phyloP scores from a whole-genome alignment of 768 basidiomycete genomes.

The Mrakia gelida region DNA sequence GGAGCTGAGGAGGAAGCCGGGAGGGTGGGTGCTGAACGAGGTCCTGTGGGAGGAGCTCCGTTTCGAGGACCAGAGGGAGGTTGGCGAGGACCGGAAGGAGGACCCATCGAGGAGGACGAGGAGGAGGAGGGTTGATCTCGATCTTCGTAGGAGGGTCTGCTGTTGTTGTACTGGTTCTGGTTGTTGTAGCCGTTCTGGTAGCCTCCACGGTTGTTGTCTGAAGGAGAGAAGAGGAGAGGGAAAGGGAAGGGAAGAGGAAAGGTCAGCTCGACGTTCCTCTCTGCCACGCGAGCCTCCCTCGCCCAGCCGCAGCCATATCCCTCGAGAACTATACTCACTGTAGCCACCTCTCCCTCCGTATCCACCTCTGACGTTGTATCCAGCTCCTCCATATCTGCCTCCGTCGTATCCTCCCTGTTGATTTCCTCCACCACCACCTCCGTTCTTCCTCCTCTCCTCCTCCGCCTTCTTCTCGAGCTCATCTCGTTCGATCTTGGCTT shows the following conservation, averaged over 20 bases:
- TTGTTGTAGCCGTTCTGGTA: neutral
- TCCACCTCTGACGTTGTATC: slow-evolving; percentile 17
- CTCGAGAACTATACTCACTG: no score
- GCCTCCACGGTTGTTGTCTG: slow-evolving; percentile 5
- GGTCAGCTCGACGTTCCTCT: slow-evolving; percentile 4
- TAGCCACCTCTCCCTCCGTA: slow-evolving; percentile 25
- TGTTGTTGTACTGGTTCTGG: neutral
- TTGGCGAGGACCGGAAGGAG: slow-evolving; percentile 7
- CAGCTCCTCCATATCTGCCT: slow-evolving; percentile 10
- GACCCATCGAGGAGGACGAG: slow-evolving; percentile 20
- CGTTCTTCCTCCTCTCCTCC: slow-evolving; percentile 50
- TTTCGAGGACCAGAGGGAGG: slow-evolving; percentile 14
- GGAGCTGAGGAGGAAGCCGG: slow-evolving; percentile 42
- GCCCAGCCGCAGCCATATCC: no score
- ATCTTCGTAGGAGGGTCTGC: slow-evolving; percentile 12
- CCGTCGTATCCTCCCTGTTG: neutral
- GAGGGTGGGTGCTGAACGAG: slow-evolving; percentile 52
- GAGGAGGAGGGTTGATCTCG: neutral
- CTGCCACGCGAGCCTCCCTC: neutral
- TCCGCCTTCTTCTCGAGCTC: slow-evolving; percentile 71
- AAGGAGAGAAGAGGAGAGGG: neutral
- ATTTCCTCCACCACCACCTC: neutral
- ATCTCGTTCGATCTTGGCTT: slow-evolving; percentile 59
- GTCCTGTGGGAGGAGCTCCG: slow-evolving; percentile 63
- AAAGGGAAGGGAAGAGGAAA: neutral